Percentiles rank a stretch among this genome's conserved stretches.
Evolutionary conservation across 495 filamentous ascomycete species (phyloP).

Genomic region (Penicillium fimorum): DNA sequence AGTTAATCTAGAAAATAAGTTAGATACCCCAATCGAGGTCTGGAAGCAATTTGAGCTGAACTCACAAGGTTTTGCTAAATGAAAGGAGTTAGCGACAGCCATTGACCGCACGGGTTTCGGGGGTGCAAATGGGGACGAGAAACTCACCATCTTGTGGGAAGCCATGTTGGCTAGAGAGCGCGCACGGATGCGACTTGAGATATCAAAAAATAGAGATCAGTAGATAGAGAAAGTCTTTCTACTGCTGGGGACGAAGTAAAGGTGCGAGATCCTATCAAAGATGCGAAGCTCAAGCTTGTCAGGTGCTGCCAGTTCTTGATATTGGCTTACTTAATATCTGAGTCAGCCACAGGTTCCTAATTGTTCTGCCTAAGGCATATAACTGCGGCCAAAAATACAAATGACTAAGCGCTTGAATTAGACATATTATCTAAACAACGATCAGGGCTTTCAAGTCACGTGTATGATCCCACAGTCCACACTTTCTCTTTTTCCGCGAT

Average conservation of each 20-base stretch:
- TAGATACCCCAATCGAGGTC: conserved; percentile 21
- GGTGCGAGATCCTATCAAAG: conserved; percentile 18
- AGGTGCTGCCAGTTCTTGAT: conserved; percentile 25
- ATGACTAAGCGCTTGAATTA: background rate
- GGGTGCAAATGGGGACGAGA: conserved; percentile 28
- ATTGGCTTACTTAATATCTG: conserved; percentile 17
- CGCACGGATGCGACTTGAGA: conserved; percentile 68
- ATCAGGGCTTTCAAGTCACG: conserved; percentile 20
- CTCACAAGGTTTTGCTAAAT: conserved; percentile 93
- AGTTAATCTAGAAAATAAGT: conserved; percentile 76
- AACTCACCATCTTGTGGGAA: conserved; percentile 94
- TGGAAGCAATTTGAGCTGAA: conserved; percentile 16
- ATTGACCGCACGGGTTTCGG: conserved; percentile 55
- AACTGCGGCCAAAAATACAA: background rate
- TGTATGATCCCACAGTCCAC: conserved; percentile 41
- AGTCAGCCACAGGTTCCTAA: background rate
- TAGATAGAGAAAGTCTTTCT: conserved; percentile 29
- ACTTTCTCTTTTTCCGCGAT: conserved; percentile 40
- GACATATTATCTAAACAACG: background rate
- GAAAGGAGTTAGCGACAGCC: conserved; percentile 63
- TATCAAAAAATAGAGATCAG: conserved; percentile 51
- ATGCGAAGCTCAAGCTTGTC: conserved; percentile 26
- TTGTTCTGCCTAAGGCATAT: background rate
- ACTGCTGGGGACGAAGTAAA: conserved; percentile 17
- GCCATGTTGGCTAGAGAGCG: conserved; percentile 64